Conservation (phyloP, 2,329 filamentous ascomycete species). For the Macroventuria anomochaeta region DNA sequence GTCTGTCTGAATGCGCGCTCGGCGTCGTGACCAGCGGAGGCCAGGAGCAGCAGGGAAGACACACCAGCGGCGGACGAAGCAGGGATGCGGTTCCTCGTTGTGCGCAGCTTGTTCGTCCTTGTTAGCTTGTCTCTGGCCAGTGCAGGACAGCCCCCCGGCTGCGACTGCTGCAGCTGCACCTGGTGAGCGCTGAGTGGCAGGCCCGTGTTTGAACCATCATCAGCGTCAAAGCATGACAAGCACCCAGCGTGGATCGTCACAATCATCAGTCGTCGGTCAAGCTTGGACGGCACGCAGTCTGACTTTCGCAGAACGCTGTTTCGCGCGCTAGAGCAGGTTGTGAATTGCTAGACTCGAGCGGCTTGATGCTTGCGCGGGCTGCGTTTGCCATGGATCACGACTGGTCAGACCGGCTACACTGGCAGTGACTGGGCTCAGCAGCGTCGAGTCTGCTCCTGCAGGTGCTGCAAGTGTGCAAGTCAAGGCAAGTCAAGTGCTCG, state of each 20-base stretch:
- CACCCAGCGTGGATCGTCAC: slow-evolving; percentile 9
- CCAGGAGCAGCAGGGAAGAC: neutral
- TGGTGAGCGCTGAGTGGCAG: slow-evolving; percentile 2
- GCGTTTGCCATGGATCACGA: slow-evolving; percentile 1
- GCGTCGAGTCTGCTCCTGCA: slow-evolving; percentile 2
- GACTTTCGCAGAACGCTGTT: slow-evolving; percentile 13
- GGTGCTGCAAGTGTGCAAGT: slow-evolving; percentile 9
- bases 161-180: slow-evolving; percentile 1
- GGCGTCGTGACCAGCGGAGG: slow-evolving; percentile 9
- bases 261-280: neutral
- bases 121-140: neutral
- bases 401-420: neutral
- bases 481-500: slow-evolving; percentile 12
- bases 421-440: neutral
- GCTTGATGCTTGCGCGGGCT: slow-evolving; percentile 7
- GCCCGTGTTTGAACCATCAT: slow-evolving; percentile 10
- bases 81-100: slow-evolving; percentile 3
- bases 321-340: slow-evolving; percentile 11
- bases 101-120: neutral
- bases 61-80: slow-evolving; percentile 4
- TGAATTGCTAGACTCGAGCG: neutral
- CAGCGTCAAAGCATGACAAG: slow-evolving; percentile 1
- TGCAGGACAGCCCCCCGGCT: neutral
- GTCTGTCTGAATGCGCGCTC: slow-evolving; percentile 10
- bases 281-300: slow-evolving; percentile 14